These are phyloP conservation scores for Hypoxylon fragiforme DNA, from an alignment of 495 filamentous ascomycete species.

Conservation along the genomic window DNA sequence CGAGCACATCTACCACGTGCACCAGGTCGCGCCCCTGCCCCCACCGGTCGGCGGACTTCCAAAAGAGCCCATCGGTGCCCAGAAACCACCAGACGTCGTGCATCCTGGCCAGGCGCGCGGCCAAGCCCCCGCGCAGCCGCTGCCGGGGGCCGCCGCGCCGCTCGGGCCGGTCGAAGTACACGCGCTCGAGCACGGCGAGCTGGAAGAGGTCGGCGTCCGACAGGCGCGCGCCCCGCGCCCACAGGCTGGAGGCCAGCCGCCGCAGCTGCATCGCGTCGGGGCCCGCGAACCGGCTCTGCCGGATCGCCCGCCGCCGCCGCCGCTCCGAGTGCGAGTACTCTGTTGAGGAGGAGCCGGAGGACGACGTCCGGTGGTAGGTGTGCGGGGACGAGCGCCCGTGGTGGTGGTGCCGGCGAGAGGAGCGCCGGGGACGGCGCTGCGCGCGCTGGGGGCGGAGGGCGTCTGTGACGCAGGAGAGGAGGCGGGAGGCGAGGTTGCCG, in stretches of 20 bases:
- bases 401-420: too few species aligned
- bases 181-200: constrained; percentile 12
- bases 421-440: too few species aligned
- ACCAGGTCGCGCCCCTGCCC: neutral
- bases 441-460: too few species aligned
- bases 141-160: neutral
- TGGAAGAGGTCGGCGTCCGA: neutral
- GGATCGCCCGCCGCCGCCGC: neutral
- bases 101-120: neutral
- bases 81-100: constrained; percentile 15
- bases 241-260: neutral
- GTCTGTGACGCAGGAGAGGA: too few species aligned
- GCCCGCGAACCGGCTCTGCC: neutral
- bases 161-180: constrained; percentile 7
- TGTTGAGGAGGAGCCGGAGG: too few species aligned
- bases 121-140: neutral
- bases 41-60: neutral
- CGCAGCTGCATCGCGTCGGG: neutral
- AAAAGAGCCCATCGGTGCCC: constrained; percentile 1
- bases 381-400: too few species aligned
- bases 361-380: neutral
- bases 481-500: too few species aligned
- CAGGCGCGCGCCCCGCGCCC: neutral
- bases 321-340: neutral
- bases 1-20: constrained; percentile 3